Evolutionary conservation across 345 rosid species (phyloP).

Genomic region (Trapa incisa): DNA sequence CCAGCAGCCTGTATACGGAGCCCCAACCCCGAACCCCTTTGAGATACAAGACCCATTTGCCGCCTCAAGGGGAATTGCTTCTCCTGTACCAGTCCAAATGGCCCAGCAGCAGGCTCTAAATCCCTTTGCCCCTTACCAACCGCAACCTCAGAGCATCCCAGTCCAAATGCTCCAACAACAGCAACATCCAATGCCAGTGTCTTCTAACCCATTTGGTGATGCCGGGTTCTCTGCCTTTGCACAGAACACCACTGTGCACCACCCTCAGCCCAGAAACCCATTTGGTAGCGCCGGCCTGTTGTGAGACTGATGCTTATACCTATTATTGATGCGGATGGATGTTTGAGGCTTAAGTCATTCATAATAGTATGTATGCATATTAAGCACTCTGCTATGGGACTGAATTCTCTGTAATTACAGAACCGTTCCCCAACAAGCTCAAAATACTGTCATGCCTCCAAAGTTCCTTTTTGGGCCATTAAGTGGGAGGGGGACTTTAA

Average conservation of each 20-base stretch:
- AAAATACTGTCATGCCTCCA: no score
- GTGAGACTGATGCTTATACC: conserved; percentile 11
- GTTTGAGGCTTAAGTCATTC: background rate
- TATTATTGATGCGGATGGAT: background rate
- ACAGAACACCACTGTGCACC: conserved; percentile 15
- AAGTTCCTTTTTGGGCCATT: no score
- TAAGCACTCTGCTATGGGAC: background rate
- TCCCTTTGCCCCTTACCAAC: conserved; percentile 62
- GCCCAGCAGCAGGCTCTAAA: conserved; percentile 40
- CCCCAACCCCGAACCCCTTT: conserved; percentile 82
- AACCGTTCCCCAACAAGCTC: no score
- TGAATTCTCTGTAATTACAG: background rate
- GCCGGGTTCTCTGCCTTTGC: conserved; percentile 14
- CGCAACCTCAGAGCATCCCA: conserved; percentile 18
- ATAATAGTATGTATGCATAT: background rate
- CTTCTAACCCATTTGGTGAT: conserved; percentile 9
- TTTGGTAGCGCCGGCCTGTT: conserved; percentile 66
- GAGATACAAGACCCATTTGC: conserved; percentile 71
- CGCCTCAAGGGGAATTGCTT: conserved; percentile 32
- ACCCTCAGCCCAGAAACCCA: conserved; percentile 53
- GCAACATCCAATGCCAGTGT: conserved; percentile 18
- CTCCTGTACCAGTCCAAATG: conserved; percentile 49
- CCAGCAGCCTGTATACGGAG: conserved; percentile 70
- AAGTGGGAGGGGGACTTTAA: no score
- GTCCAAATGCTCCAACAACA: conserved; percentile 20